Base-by-base conservation (phyloP, 257 asterid genomes). In the Ligustrum vulgare region DNA sequence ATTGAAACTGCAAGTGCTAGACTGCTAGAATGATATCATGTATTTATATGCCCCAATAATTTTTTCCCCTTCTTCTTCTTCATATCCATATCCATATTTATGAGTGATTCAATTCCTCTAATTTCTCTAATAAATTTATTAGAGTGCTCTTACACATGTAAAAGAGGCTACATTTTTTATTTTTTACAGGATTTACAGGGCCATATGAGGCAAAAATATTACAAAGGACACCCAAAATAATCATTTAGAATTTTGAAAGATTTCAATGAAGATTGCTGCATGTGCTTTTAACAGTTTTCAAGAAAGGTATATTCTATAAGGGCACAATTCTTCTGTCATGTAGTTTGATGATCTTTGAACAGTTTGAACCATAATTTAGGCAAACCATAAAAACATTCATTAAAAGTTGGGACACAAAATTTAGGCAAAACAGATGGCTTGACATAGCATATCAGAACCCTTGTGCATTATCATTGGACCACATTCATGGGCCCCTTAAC, bases 401-500 rank as follows among this genome's bases (percentile, higher is more conserved):
- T 28, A 28, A 45, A 45, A 45, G n/a, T 13, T 12, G 16, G n/a
- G n/a, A 45, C n/a, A 18, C 6, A 15, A 6, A 45, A 45, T 45
- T 45, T 45, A 45, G n/a, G 54, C 54, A 45, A 45, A 45, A 45
- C 54, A 45, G 13, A 45, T 45, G 54, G n/a, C 54, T 13, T 45
- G 54, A 45, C 54, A 13, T 18, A 45, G 54, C 12, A 45, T 23
- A 18, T 39, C 23, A 56, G 28, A n/a, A 60, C 63, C 63, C n/a
- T 22, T 73, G 18, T 63, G 47, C 32, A 3, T 63, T 31, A 62
- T 32, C 4, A 22, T 49, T n/a, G 82, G 76, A 74, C 82, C 76
- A 79, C 82, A 60, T 18, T 34, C 62, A 73, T 62, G 74, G 71
- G 82, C 3, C 75, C 67, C 28, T 11, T 32, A 43, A 56, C 5